Base-by-base conservation (phyloP, 2,329 filamentous ascomycete species). In the Triangularia setosa region DNA sequence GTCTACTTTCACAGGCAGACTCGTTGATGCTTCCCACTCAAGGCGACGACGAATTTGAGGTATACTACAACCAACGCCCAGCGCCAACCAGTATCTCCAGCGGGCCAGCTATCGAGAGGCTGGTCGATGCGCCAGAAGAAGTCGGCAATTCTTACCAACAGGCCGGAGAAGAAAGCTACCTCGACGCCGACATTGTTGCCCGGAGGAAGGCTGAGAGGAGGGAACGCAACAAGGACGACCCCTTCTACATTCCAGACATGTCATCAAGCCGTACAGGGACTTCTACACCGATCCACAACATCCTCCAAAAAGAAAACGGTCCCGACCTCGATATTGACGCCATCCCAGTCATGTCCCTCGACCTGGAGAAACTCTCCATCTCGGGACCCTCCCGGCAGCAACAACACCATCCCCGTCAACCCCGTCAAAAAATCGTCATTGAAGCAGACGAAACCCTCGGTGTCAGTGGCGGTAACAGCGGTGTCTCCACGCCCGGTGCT, bases 341-440 rank as follows among this genome's bases (percentile, higher is more conserved):
- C 1, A 99, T 99, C 71, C 95, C 95, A 1, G 94, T 99, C 72
- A 95, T 99, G 87, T 88, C 96, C 74, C 83, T 99, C 56, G 89
- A 96, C 67, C 83, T 97, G 7, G 88, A 89, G 30, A 84, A 83
- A 65, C 75, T 83, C 8, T 76, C 75, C 57, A 61, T 74, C 58
- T 62, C 73, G 59, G 63, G 33, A 25, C 63, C 25, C 40, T 40
- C 54, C 52, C 56, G 21, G 62, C 65, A 21, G 21, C 58, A 55
- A 21, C 60, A 61, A 23, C 64, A 63, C 70, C 69, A 74, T 63
- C 40, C 69, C 68, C 25, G 72, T 35, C 80, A 82, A 69, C 77
- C 81, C 4, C 80, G 83, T 1, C 86, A 86, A 64, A 86, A 82
- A 69, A 85, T 93, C 68, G 79, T 91, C 44, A 84, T 95, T 66